Conservation (phyloP, 129 eudicot species). For the Pseudognaphalium luteoalbum region DNA sequence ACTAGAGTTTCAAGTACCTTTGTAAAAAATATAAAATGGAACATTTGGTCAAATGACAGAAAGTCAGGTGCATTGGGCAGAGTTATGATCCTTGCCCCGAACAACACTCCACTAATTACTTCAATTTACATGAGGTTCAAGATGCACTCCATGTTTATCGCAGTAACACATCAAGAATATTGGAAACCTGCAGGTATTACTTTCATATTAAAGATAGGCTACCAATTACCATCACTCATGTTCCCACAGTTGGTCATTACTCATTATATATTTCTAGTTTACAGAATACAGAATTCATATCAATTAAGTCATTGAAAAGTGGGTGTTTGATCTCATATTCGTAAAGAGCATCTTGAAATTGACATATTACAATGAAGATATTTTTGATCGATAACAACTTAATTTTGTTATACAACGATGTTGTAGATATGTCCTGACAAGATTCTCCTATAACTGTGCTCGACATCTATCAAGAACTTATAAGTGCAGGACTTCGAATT, state of each 20-base stretch:
- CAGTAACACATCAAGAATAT: too few relatives aligned
- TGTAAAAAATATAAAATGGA: neutral
- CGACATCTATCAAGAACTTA: conserved; percentile 43
- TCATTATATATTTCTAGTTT: too few relatives aligned
- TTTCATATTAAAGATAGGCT: conserved; percentile 4
- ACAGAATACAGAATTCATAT: too few relatives aligned
- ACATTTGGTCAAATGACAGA: conserved; percentile 36
- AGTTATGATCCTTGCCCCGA: conserved; percentile 94
- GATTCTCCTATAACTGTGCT: conserved; percentile 79
- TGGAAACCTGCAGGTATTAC: too few relatives aligned
- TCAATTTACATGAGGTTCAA: conserved; percentile 92
- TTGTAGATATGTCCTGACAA: conserved; percentile 56
- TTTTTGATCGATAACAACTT: neutral
- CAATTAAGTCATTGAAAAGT: too few relatives aligned
- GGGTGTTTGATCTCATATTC: too few relatives aligned
- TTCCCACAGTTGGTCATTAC: neutral
- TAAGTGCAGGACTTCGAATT: conserved; percentile 72
- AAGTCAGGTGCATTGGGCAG: conserved; percentile 56
- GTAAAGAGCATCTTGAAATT: neutral
- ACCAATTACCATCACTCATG: neutral
- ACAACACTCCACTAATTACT: conserved; percentile 71
- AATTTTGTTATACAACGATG: conserved; percentile 43
- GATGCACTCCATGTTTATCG: too few relatives aligned
- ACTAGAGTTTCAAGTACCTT: too few relatives aligned
- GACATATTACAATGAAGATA: neutral